These are phyloP conservation scores for Nakazawaea molendinolei DNA, from an alignment of 805 yeast genomes.

Conservation along the genomic window DNA sequence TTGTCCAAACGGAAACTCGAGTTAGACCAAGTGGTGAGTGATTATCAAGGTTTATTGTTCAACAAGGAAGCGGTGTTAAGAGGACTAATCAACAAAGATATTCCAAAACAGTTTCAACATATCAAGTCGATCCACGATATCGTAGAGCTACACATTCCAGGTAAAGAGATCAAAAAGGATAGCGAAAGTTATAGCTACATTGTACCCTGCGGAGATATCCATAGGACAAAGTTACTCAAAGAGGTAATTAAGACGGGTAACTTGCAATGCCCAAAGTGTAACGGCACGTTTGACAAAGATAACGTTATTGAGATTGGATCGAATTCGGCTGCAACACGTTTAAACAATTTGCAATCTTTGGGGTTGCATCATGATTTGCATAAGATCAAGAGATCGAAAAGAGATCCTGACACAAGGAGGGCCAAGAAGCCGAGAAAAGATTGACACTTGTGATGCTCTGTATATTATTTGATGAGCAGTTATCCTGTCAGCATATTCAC, in stretches of 20 bases:
- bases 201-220: conserved; percentile 38
- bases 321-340: conserved; percentile 8
- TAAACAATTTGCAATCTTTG: conserved; percentile 15
- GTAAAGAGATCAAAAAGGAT: conserved; percentile 24
- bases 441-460: no score
- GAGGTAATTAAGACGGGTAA: conserved; percentile 15
- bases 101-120: conserved; percentile 20
- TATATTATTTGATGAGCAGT: no score
- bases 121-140: conserved; percentile 36
- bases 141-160: conserved; percentile 24
- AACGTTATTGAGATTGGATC: conserved; percentile 29
- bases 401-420: no score
- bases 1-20: conserved; percentile 34
- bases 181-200: conserved; percentile 28
- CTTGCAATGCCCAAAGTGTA: conserved; percentile 37
- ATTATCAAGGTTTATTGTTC: conserved; percentile 58
- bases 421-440: conserved; percentile 17
- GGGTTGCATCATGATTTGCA: conserved; percentile 31
- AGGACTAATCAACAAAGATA: conserved; percentile 25
- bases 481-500: no score
- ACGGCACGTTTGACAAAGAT: conserved; percentile 13
- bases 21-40: conserved; percentile 50
- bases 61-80: conserved; percentile 60
- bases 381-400: no score
- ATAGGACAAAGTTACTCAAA: conserved; percentile 25